phyloP scores from a whole-genome alignment of 805 yeast species.

The Starmera dryadoides region DNA sequence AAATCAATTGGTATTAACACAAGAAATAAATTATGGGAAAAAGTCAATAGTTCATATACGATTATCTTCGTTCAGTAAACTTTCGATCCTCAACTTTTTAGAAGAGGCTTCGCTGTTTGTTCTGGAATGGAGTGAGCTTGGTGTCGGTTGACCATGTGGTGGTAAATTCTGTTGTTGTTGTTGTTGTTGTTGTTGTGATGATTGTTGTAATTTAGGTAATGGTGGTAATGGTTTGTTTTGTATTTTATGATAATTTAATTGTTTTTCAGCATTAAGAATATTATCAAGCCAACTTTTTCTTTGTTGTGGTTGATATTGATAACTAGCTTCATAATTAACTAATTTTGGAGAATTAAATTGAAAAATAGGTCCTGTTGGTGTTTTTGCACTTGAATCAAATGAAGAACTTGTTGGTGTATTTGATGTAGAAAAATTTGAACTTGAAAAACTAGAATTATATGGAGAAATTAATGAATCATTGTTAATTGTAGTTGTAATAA shows the following conservation, averaged over 20 bases:
- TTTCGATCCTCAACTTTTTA: conserved; percentile 12
- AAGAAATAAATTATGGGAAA: too few species aligned
- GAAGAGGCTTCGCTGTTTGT: not conserved
- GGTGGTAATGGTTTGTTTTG: not conserved
- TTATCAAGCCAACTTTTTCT: conserved; percentile 14
- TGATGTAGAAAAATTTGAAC: conserved; percentile 4
- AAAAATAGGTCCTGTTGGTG: not conserved
- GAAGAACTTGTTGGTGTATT: conserved; percentile 8
- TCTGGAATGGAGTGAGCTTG: not conserved
- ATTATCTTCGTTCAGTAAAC: conserved; percentile 14
- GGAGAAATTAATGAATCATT: conserved; percentile 12
- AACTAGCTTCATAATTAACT: not conserved
- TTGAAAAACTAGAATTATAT: conserved; percentile 10
- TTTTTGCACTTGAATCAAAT: not conserved
- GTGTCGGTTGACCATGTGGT: not conserved
- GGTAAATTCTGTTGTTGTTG: conserved; percentile 1
- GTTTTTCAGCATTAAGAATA: conserved; percentile 5
- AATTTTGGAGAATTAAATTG: not conserved
- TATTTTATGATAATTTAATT: not conserved
- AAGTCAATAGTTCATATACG: too few species aligned
- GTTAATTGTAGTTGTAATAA: conserved; percentile 2
- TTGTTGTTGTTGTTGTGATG: conserved; percentile 2
- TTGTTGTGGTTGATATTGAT: not conserved
- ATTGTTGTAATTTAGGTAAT: not conserved
- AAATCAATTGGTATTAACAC: too few species aligned